Conservation (phyloP, 2,329 filamentous ascomycete species). For the Alternaria dauci region DNA sequence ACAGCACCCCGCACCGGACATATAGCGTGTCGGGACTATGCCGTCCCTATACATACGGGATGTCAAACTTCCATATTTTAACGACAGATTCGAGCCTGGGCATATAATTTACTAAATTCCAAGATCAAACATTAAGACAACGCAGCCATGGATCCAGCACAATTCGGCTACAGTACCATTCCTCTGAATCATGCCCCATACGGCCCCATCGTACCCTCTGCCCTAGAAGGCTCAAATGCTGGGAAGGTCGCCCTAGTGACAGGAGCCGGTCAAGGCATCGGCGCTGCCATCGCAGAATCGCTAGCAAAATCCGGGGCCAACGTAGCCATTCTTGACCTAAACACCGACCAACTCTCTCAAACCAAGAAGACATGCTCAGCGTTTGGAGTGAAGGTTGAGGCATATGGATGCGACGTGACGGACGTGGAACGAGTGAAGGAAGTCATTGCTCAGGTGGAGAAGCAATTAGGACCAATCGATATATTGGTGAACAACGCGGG, state of each 20-base stretch:
- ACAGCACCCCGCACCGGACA: conserved; percentile 6
- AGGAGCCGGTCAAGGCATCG: conserved; percentile 41
- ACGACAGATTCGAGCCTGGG: not conserved
- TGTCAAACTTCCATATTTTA: not conserved
- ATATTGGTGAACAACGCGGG: conserved; percentile 44
- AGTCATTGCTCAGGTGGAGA: conserved; percentile 29
- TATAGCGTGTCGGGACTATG: not conserved
- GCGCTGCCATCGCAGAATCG: conserved; percentile 38
- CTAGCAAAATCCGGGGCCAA: conserved; percentile 39
- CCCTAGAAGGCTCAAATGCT: conserved; percentile 27
- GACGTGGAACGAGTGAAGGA: conserved; percentile 17
- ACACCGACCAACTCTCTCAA: conserved; percentile 21
- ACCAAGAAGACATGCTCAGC: conserved; percentile 36
- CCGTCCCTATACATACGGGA: not conserved
- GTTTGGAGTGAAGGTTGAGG: conserved; percentile 30
- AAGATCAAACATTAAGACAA: not conserved
- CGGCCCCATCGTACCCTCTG: conserved; percentile 23
- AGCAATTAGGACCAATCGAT: conserved; percentile 34
- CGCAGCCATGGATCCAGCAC: conserved; percentile 30
- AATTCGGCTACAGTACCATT: conserved; percentile 33
- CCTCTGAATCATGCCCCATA: conserved; percentile 32
- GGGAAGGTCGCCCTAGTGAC: conserved; percentile 41
- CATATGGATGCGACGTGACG: conserved; percentile 37
- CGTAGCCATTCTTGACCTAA: conserved; percentile 40
- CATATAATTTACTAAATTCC: too few species aligned